Evolutionary conservation across 2,329 filamentous ascomycete genomes (phyloP), one percentile per base, ranked within the genome.

Genomic region (Claviceps monticola): DNA sequence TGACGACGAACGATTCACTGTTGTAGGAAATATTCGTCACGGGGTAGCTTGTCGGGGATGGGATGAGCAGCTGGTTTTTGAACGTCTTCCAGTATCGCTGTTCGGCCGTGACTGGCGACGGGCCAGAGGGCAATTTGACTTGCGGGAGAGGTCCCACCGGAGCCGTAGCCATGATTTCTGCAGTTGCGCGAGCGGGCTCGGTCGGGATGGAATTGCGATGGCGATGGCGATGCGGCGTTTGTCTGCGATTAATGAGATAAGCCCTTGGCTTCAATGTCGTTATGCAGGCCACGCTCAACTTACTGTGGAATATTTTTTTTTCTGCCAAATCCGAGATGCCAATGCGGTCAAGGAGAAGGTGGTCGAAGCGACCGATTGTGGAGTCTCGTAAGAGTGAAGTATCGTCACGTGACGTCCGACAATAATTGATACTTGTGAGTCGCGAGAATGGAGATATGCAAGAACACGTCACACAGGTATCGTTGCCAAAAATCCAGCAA

Each of bases 21-120:
- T 70, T 73, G 70, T 83, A 84, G 48, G 87, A 90, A 66, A 98
- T 95, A 67, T 94, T 84, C 37, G 89, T 95, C 61, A 98, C 81
- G 46, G 88, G 86, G 66, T 86, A 89, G 64, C 88, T 87, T 57
- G 93, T 88, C 57, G 90, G 89, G 56, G 91, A 95, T 46, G 93
- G 87, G 56, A 97, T 83, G 55, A 91, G 82, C 53, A 95, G 81
- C 58, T 90, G 87, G 59, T 90, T 93, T 71, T 88, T 89, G 74
- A 98, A 98, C 13, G 86, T 84, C 64, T 85, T 86, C 94, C 94
- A 98, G 75, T 97, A 97, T 58, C 84, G 80, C 71, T 97, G 90
- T 72, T 98, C 93, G 36, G 90, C 84, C 5, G 91, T 95, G 47
- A 91, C 71, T 51, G 88, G 84, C 42, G 85, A 83, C 53, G 89